Conservation (phyloP, 768 basidiomycete species). For the Auricularia sp. region DNA sequence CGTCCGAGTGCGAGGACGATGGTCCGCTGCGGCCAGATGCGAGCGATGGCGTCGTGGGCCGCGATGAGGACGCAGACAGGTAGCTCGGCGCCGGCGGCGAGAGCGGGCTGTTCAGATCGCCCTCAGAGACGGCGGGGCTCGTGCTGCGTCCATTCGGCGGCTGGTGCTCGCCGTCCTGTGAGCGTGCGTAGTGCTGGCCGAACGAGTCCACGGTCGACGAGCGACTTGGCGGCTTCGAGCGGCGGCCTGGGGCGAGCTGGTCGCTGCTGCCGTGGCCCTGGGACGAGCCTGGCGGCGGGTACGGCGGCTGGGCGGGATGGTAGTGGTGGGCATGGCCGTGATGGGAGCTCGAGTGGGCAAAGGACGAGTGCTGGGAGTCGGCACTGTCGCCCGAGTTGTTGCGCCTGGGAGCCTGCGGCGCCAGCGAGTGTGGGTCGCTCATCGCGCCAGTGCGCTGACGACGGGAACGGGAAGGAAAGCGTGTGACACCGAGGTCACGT, state of each 20-base stretch:
- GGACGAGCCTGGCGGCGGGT: no score
- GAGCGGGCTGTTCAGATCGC: constrained; percentile 1
- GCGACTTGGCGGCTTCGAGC: no score
- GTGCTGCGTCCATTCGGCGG: background rate
- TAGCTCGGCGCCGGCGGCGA: background rate
- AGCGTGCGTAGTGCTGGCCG: background rate
- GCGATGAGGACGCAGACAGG: background rate
- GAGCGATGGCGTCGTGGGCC: background rate
- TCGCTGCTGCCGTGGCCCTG: no score
- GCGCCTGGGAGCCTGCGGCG: background rate
- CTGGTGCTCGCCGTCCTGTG: background rate
- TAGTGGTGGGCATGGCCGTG: background rate
- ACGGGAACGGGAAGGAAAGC: no score
- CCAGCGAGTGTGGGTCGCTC: background rate
- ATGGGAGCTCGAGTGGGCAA: background rate
- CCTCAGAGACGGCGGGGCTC: background rate
- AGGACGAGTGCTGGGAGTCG: background rate
- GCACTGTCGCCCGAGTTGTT: constrained; percentile 1
- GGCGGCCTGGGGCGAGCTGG: no score
- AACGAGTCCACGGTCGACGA: background rate
- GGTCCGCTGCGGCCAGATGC: constrained; percentile 4
- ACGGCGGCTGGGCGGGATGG: background rate
- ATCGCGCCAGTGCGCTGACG: background rate
- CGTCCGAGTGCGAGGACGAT: background rate
- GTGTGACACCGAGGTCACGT: no score